phyloP scores from a whole-genome alignment of 257 asterid genomes.

The Petunia axillaris region DNA sequence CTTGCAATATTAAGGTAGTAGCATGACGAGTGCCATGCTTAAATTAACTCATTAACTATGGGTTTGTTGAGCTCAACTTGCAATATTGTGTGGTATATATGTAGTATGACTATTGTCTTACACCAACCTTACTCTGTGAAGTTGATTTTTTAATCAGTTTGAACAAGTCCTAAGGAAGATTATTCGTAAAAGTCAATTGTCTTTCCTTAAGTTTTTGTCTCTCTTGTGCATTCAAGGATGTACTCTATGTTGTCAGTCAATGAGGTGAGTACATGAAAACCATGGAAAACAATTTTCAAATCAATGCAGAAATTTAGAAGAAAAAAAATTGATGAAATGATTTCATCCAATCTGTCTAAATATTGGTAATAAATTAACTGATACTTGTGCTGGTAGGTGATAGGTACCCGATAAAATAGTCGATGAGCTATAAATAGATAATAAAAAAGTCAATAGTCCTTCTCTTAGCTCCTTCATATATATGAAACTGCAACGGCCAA shows the following conservation, averaged over 20 bases:
- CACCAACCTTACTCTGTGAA: neutral
- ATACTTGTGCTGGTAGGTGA: neutral
- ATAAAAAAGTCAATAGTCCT: neutral
- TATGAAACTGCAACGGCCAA: neutral
- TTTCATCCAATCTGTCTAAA: neutral
- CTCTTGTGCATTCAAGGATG: neutral
- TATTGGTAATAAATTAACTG: neutral
- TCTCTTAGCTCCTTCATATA: constrained; percentile 3
- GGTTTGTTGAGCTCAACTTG: neutral
- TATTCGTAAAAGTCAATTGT: neutral
- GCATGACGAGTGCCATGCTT: neutral
- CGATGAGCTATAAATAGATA: neutral
- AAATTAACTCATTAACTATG: neutral
- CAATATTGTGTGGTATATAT: neutral
- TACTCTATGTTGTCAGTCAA: neutral
- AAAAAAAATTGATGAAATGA: neutral
- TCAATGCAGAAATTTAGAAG: neutral
- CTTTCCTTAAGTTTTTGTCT: neutral
- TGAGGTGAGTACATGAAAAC: neutral
- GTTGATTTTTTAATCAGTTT: constrained; percentile 6
- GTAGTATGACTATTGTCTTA: neutral
- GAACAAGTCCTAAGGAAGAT: constrained; percentile 16
- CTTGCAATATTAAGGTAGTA: neutral
- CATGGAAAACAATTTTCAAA: neutral
- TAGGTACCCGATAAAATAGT: neutral